Base-by-base conservation (phyloP, 257 asterid species). In the Echites panduratus region DNA sequence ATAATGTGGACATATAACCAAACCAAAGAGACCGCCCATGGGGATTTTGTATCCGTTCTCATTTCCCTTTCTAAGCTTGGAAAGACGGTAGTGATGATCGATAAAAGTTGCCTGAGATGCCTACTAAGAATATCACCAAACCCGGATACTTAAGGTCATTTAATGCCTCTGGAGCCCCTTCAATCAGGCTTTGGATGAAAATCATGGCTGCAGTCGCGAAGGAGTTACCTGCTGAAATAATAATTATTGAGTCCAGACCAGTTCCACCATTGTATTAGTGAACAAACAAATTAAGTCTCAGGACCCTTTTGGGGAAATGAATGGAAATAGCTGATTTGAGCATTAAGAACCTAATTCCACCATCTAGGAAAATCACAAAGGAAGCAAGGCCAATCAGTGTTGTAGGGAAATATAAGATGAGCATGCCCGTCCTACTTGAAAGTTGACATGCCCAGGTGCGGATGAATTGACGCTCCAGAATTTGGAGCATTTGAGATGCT, bases 1-100 rank as follows among this genome's bases (percentile, higher is more conserved):
- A 81, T 90, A 90, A 66, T 88, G 95, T 0, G 95, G 96, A 87
- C 95, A 90, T 65, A 84, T 44, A 12, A 90, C 90, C 76, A 84
- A 70, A 73, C 65, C 26, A 65, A 90, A 90, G 24, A 90, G 89
- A 49, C 96, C 95, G 10, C 93, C 95, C 11, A 12, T 71, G 6
- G 95, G 95, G 48, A 88, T 87, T 76, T 82, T 85, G 83, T 90
- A 90, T 17, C 84, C 85, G 65, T 82, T 81, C 27, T 83, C 91
- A 13, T 79, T 79, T 74, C 81, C 75, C 68, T 70, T 45, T 75
- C 95, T 85, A 17, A 90, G 90, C 73, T 78, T 84, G 65, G 92
- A 73, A 27, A 90, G 95, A 22, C 88, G 87, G 79, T 69, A 80
- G 76, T 90, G 96, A 76, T 90, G 95, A n/a, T n/a, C n/a, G 16